Base-by-base conservation (phyloP, 2,329 filamentous ascomycete species). In the Sarocladium brachiariae region DNA sequence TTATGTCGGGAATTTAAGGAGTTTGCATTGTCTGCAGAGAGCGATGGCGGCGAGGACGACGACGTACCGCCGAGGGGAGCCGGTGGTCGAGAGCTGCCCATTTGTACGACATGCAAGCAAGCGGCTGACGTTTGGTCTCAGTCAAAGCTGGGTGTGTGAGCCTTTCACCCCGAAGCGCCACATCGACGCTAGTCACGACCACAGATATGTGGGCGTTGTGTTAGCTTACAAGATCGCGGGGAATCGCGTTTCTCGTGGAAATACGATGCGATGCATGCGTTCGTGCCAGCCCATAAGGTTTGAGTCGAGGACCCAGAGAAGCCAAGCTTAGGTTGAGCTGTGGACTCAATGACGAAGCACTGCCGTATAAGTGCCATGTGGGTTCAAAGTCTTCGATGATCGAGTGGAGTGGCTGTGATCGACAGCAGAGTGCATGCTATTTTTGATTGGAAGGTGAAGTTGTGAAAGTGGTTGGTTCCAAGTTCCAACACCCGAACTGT, bases 141-240 rank as follows among this genome's bases (percentile, higher is more conserved):
- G 10, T 31, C 43, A 31, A 24, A 47, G 43, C 43, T 47, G 43
- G 14, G 24, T 47, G n/a, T n/a, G n/a, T n/a, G n/a, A n/a, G n/a
- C n/a, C n/a, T n/a, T 47, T n/a, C 43, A 47, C n/a, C 24, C 43
- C 43, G 43, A 47, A 47, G 43, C 43, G 43, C 43, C 43, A 47
- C 43, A 33, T 47, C 25, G 43, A 47, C 43, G 43, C 43, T 47
- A 47, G 43, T 23, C 39, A 43, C 39, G 39, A 33, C 43, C 14
- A 47, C 24, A 4, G n/a, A 14, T 30, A n/a, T 16, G 21, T 30
- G 23, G 39, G 4, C n/a, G 39, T 30, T 21, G 4, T 16, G 25
- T 16, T 30, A 19, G 24, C 43, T 25, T 47, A 47, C 43, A 24
- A 47, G n/a, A 47, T 30, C 16, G 43, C 43, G 43, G 43, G 43